Evolutionary conservation across 1,284 basidiomycete species (phyloP).

Genomic region (Apiotrichum veenhuisii): DNA sequence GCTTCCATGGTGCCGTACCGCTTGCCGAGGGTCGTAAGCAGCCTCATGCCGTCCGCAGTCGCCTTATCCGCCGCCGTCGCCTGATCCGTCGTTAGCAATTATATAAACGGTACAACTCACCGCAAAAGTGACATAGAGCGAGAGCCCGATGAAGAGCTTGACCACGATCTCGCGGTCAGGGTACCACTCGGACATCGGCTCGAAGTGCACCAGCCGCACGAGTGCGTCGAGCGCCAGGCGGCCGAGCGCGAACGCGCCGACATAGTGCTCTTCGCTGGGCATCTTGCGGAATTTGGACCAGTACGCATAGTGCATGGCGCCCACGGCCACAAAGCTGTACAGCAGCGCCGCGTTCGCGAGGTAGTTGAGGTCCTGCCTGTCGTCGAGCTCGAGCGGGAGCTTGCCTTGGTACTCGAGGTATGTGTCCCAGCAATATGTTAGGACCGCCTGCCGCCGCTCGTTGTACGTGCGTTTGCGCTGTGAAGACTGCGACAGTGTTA

Average conservation of each 20-base stretch:
- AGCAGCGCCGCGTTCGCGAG: conserved; percentile 11
- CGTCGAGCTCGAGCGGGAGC: background rate
- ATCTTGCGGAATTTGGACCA: conserved; percentile 8
- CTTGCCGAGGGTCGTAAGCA: background rate
- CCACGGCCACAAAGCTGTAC: conserved; percentile 9
- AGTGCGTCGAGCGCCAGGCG: background rate
- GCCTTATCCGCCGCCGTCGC: background rate
- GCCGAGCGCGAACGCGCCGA: conserved; percentile 2
- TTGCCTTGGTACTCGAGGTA: conserved; percentile 14
- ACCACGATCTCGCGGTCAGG: background rate
- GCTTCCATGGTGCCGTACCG: background rate
- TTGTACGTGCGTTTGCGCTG: conserved; percentile 12
- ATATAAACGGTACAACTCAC: background rate
- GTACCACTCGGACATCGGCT: background rate
- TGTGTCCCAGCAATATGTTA: conserved; percentile 13
- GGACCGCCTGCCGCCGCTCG: conserved; percentile 9
- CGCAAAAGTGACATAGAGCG: conserved; percentile 3
- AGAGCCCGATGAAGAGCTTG: conserved; percentile 6
- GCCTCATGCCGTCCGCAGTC: background rate
- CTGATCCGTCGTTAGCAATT: background rate
- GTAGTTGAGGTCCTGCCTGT: background rate
- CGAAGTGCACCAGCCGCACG: background rate
- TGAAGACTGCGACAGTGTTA: background rate
- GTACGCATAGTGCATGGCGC: conserved; percentile 12
- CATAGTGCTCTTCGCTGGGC: conserved; percentile 6